Evolutionary conservation across 2,329 filamentous ascomycete genomes (phyloP).

Genomic region (Clonostachys chloroleuca): DNA sequence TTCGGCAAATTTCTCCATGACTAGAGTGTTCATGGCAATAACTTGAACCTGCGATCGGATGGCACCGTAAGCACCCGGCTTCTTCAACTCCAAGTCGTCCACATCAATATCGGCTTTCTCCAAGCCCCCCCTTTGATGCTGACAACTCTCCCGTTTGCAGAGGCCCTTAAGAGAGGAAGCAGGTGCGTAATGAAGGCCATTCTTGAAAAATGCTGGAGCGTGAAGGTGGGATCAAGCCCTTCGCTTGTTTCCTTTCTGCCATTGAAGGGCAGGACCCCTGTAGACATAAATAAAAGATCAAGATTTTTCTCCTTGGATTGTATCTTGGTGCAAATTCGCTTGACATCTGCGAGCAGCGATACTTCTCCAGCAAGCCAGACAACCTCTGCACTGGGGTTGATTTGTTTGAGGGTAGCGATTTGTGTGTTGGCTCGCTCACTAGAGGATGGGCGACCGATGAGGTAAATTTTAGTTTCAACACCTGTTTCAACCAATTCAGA

Average conservation of each 20-base stretch:
- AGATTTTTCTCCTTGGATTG: conserved; percentile 26
- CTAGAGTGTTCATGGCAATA: conserved; percentile 12
- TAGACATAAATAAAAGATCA: conserved; percentile 37
- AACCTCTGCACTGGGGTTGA: conserved; percentile 32
- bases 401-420: conserved; percentile 23
- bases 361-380: conserved; percentile 36
- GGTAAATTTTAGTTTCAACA: conserved; percentile 28
- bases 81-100: conserved; percentile 18
- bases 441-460: conserved; percentile 33
- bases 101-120: conserved; percentile 8
- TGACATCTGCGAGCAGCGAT: conserved; percentile 34
- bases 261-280: conserved; percentile 36
- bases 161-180: conserved; percentile 26
- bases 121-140: conserved; percentile 15
- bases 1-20: conserved; percentile 14
- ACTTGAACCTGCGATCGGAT: conserved; percentile 18
- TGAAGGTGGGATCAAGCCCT: conserved; percentile 31
- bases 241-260: conserved; percentile 29
- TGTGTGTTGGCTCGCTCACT: conserved; percentile 19
- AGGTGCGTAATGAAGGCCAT: conserved; percentile 32
- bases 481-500: conserved; percentile 26
- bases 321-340: conserved; percentile 29
- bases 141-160: conserved; percentile 15
- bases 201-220: conserved; percentile 35
- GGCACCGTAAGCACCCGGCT: conserved; percentile 16